These are phyloP conservation scores for Byssoonygena ceratinophila DNA, from an alignment of 2,329 filamentous ascomycete genomes.

Conservation along the genomic window DNA sequence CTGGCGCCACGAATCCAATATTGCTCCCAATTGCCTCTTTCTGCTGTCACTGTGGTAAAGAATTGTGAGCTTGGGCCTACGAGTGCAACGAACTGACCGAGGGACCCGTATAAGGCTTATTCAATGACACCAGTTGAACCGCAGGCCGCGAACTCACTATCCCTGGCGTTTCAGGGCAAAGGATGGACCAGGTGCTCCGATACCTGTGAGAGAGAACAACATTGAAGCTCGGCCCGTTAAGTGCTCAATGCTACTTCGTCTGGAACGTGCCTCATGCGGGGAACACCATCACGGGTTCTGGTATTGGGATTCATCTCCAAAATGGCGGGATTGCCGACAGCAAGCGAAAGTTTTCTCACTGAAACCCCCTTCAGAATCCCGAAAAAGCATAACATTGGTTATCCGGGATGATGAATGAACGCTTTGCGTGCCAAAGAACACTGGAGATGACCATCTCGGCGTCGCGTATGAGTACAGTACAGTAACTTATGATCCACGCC, in stretches of 20 bases:
- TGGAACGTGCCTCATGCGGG: background rate
- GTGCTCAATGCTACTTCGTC: background rate
- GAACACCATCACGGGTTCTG: background rate
- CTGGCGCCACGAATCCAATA: background rate
- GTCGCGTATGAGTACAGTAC: background rate
- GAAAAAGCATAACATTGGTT: background rate
- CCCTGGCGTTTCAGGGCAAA: background rate
- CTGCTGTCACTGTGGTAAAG: no score
- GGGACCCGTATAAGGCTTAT: background rate
- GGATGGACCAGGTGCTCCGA: background rate
- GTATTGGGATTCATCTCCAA: background rate
- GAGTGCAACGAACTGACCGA: background rate
- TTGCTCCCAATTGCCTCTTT: background rate
- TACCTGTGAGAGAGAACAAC: background rate
- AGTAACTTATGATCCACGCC: background rate
- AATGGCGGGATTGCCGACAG: background rate
- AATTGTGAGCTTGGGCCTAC: background rate
- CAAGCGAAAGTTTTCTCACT: constrained; percentile 1
- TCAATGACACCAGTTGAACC: background rate
- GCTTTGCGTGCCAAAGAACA: background rate
- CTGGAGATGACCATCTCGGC: background rate
- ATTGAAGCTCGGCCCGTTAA: background rate
- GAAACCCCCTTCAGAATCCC: constrained; percentile 1
- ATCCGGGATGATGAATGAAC: background rate
- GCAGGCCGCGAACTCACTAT: background rate